Evolutionary conservation across 2,329 filamentous ascomycete species (phyloP).

Genomic region (Pseudocercospora ulei): DNA sequence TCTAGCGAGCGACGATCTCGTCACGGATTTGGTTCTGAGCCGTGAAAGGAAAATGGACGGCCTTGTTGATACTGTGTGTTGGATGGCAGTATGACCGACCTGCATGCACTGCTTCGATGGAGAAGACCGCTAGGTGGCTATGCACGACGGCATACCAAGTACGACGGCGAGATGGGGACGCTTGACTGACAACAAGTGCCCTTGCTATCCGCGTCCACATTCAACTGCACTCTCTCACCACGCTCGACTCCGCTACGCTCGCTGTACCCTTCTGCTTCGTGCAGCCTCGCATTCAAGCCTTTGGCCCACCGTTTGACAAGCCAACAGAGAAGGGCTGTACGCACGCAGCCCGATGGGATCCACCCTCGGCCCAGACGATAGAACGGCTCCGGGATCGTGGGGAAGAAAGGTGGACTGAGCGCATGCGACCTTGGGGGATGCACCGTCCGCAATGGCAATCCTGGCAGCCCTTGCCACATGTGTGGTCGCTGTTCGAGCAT

Average conservation of each 20-base stretch:
- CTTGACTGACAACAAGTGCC: not conserved
- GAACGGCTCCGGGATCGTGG: slow-evolving; percentile 15
- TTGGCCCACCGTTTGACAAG: slow-evolving; percentile 26
- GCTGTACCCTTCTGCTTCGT: slow-evolving; percentile 23
- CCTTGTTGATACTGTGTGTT: no score
- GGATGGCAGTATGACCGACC: no score
- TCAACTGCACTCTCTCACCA: slow-evolving; percentile 30
- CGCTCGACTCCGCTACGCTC: slow-evolving; percentile 29
- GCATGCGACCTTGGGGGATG: slow-evolving; percentile 38
- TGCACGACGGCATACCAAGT: no score
- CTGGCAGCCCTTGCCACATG: not conserved
- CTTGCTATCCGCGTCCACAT: slow-evolving; percentile 9
- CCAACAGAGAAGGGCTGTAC: slow-evolving; percentile 22
- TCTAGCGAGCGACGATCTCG: not conserved
- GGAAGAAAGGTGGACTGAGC: slow-evolving; percentile 39
- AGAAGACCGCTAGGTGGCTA: no score
- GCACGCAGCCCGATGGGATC: slow-evolving; percentile 18
- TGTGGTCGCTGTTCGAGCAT: slow-evolving; percentile 63
- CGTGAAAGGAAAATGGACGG: not conserved
- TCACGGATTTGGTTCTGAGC: not conserved
- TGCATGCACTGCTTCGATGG: no score
- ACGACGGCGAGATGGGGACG: no score
- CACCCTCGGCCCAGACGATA: slow-evolving; percentile 17
- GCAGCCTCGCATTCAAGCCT: slow-evolving; percentile 29
- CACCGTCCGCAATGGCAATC: slow-evolving; percentile 39